phyloP scores from a whole-genome alignment of 2,329 filamentous ascomycete species.

The Mycosphaerella sp. region DNA sequence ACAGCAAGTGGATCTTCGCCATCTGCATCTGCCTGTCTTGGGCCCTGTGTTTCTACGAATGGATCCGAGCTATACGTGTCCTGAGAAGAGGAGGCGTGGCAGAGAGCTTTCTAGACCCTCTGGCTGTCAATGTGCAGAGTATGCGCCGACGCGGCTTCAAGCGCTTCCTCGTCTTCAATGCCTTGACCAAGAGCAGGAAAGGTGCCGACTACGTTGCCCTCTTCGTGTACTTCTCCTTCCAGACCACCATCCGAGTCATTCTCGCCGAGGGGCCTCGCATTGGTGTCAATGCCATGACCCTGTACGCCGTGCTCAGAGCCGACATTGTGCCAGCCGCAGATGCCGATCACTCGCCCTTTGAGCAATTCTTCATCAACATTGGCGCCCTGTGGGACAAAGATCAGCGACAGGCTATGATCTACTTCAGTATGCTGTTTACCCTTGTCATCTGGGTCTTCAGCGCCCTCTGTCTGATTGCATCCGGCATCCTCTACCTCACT shows the following conservation, averaged over 20 bases:
- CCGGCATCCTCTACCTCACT: conserved; percentile 71
- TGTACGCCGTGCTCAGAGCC: conserved; percentile 74
- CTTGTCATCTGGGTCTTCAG: conserved; percentile 83
- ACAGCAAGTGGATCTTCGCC: conserved; percentile 93
- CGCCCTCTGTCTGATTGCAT: conserved; percentile 65
- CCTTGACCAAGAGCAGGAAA: conserved; percentile 85
- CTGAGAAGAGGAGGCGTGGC: conserved; percentile 81
- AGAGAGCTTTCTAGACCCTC: conserved; percentile 81
- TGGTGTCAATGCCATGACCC: conserved; percentile 80
- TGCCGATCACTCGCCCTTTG: conserved; percentile 57
- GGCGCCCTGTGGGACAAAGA: conserved; percentile 65
- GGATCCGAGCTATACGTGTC: conserved; percentile 69
- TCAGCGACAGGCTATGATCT: conserved; percentile 71
- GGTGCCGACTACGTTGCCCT: conserved; percentile 84
- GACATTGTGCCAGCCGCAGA: conserved; percentile 56
- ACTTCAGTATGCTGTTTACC: conserved; percentile 90
- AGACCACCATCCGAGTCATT: conserved; percentile 80
- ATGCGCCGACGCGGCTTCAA: conserved; percentile 77
- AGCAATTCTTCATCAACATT: conserved; percentile 79
- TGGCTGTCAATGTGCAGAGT: conserved; percentile 80
- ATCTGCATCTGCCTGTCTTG: conserved; percentile 88
- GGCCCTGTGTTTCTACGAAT: conserved; percentile 72
- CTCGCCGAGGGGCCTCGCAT: conserved; percentile 90
- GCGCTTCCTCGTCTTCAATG: conserved; percentile 86
- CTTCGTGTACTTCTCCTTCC: conserved; percentile 81